Percentiles rank a stretch among this genome's conserved stretches.
Evolutionary conservation across 129 eudicot genomes (phyloP).

Genomic region (Centrapalus pauciflorus): DNA sequence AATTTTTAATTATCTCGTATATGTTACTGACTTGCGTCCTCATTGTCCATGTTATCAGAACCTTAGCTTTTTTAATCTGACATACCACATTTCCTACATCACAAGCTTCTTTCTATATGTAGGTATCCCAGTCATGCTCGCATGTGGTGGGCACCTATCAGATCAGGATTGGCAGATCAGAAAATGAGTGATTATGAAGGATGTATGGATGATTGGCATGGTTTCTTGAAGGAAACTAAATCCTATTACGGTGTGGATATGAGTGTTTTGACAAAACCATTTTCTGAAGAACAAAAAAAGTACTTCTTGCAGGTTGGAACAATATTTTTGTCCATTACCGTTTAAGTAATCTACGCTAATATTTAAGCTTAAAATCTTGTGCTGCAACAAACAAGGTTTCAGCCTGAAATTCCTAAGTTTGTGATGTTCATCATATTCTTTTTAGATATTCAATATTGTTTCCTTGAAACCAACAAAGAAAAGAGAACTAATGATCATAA

Average conservation of each 20-base stretch:
- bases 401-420: too few species aligned
- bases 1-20: neutral
- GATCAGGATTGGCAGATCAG: constrained; percentile 71
- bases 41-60: neutral
- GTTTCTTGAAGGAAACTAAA: constrained; percentile 63
- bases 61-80: neutral
- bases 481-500: too few species aligned
- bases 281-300: constrained; percentile 67
- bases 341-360: neutral
- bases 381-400: too few species aligned
- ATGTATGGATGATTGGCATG: constrained; percentile 85
- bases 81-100: neutral
- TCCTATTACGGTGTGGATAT: constrained; percentile 83
- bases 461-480: too few species aligned
- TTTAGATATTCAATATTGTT: too few species aligned
- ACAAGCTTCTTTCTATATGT: constrained; percentile 13
- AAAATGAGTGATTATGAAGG: constrained; percentile 74
- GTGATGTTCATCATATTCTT: too few species aligned
- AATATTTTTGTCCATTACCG: neutral
- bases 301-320: constrained; percentile 70
- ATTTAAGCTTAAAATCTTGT: neutral
- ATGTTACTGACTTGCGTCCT: neutral
- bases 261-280: constrained; percentile 71
- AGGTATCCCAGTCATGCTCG: constrained; percentile 99
- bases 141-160: constrained; percentile 94